Base-by-base conservation (phyloP, 345 rosid genomes). In the Dovyalis caffra region DNA sequence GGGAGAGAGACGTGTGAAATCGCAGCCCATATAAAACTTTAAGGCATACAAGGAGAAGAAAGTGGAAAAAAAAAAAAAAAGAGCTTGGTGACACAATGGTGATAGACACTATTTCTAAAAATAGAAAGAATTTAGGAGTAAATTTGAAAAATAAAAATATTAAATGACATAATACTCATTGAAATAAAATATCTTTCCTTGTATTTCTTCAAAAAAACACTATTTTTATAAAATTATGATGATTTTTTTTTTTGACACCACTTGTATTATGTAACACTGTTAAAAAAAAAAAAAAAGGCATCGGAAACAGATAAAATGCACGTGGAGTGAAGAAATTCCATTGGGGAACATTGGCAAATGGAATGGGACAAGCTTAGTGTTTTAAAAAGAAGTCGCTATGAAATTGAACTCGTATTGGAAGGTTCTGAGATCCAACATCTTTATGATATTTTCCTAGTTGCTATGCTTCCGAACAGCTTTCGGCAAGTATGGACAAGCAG, bases 261-360 rank as follows among this genome's bases (percentile, higher is more conserved):
- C n/a, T n/a, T n/a, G n/a, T n/a, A n/a, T n/a, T n/a, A n/a, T n/a
- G n/a, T n/a, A n/a, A n/a, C n/a, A n/a, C n/a, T n/a, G n/a, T n/a
- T n/a, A n/a, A n/a, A n/a, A n/a, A n/a, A n/a, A n/a, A n/a, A n/a
- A n/a, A 25, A 12, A 60, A 49, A 16, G 56, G 56, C 21, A 49
- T 5, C n/a, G 21, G 56, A 49, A 49, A 49, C 56, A 49, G 21
- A 49, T 49, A 49, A 6, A 20, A 49, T 49, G 57, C 23, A 49
- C 20, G 57, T 20, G 57, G 25, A 49, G 23, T 26, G 72, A 67
- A 66, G 40, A 62, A 26, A 40, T 29, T 15, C 28, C 74, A 32
- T 67, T 37, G 77, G 70, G 71, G 74, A 78, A 71, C 79, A 66
- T 43, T 66, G 60, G 76, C 56, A 75, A 47, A 72, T 78, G 78